These are phyloP conservation scores for Phoma herbarum DNA, from an alignment of 2,329 filamentous ascomycete genomes.

Conservation along the genomic window DNA sequence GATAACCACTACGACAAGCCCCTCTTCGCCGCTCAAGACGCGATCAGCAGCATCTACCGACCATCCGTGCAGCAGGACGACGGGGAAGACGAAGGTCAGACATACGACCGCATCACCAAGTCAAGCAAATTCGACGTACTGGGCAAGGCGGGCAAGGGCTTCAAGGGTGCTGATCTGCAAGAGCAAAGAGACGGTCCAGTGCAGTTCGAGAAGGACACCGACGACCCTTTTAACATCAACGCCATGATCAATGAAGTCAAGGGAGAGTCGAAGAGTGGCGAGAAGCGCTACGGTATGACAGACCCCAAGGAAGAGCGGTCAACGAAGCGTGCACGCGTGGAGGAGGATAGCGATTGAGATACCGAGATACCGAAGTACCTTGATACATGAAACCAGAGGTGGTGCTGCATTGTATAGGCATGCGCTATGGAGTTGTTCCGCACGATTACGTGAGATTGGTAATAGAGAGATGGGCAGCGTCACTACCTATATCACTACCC, in stretches of 20 bases:
- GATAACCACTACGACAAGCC: slow-evolving; percentile 98
- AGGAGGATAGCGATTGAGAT: slow-evolving; percentile 67
- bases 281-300: slow-evolving; percentile 80
- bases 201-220: slow-evolving; percentile 89
- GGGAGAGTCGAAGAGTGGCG: slow-evolving; percentile 66
- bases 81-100: slow-evolving; percentile 81
- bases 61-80: slow-evolving; percentile 75
- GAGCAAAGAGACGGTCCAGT: slow-evolving; percentile 91
- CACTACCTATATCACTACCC: slow-evolving; percentile 9
- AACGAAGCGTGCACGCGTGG: slow-evolving; percentile 78
- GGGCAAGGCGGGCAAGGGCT: slow-evolving; percentile 82
- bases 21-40: slow-evolving; percentile 93
- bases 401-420: slow-evolving; percentile 11
- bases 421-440: slow-evolving; percentile 12
- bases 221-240: slow-evolving; percentile 93
- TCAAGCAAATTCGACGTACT: slow-evolving; percentile 86
- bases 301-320: slow-evolving; percentile 61
- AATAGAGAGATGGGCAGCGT: slow-evolving; percentile 1
- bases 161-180: slow-evolving; percentile 84
- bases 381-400: not conserved
- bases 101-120: slow-evolving; percentile 87
- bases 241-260: slow-evolving; percentile 86
- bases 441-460: slow-evolving; percentile 11
- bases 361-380: too few species aligned
- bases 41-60: slow-evolving; percentile 91